These are phyloP conservation scores for Kwoniella heveanensis DNA, from an alignment of 768 basidiomycete genomes.

Conservation along the genomic window DNA sequence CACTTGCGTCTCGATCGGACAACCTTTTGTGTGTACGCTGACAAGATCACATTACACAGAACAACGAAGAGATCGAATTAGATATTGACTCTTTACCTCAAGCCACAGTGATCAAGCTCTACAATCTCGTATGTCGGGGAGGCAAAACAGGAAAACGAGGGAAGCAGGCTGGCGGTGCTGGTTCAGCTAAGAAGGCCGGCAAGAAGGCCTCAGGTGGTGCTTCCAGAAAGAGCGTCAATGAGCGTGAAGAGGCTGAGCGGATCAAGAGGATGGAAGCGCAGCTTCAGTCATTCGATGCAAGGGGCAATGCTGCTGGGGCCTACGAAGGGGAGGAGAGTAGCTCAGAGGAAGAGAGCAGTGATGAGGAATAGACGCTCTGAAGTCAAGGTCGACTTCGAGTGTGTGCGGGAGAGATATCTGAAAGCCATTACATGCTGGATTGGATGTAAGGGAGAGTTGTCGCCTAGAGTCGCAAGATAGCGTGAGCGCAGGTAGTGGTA, in stretches of 20 bases:
- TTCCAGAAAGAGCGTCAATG: constrained; percentile 95
- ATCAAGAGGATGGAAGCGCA: constrained; percentile 87
- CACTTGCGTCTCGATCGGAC: not conserved
- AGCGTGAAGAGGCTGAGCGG: constrained; percentile 92
- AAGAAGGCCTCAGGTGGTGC: constrained; percentile 70
- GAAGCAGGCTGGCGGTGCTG: constrained; percentile 28
- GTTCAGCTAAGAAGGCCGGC: constrained; percentile 39
- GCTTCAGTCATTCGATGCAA: constrained; percentile 70
- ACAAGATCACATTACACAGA: constrained; percentile 24
- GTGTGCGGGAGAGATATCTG: not conserved
- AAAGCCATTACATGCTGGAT: not conserved
- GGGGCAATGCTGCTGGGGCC: constrained; percentile 14
- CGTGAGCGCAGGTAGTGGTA: no score
- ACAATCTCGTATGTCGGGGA: constrained; percentile 78
- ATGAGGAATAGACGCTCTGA: constrained; percentile 44
- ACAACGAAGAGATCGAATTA: constrained; percentile 88
- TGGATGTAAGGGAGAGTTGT: not conserved
- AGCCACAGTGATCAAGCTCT: constrained; percentile 83
- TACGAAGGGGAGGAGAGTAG: constrained; percentile 36
- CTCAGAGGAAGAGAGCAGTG: constrained; percentile 50
- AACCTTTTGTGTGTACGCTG: constrained; percentile 14
- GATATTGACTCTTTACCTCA: constrained; percentile 92
- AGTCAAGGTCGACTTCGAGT: not conserved
- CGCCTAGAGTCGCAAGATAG: not conserved
- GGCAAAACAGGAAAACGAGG: constrained; percentile 56